These are phyloP conservation scores for Pythium plurisporium DNA, from an alignment of 352 stramenopile species.

Conservation along the genomic window DNA sequence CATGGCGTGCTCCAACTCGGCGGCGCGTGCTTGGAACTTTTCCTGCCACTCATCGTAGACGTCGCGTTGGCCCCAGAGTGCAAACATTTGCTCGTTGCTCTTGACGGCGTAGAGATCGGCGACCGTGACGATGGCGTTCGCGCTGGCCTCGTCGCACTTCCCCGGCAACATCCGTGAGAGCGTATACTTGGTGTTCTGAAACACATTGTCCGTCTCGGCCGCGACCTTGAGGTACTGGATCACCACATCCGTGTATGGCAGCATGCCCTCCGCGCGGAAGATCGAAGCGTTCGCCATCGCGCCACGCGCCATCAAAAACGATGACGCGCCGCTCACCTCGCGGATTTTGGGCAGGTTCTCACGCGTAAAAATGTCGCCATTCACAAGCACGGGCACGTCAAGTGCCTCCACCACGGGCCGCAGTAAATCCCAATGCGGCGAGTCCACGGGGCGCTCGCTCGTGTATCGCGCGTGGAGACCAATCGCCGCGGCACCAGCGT, in stretches of 20 bases:
- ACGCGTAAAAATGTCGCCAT: slow-evolving; percentile 83
- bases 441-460: slow-evolving; percentile 60
- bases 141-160: slow-evolving; percentile 41
- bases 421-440: slow-evolving; percentile 71
- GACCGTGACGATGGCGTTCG: slow-evolving; percentile 41
- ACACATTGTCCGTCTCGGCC: slow-evolving; percentile 83
- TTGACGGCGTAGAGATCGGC: slow-evolving; percentile 56
- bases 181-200: slow-evolving; percentile 91
- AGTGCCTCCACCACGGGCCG: slow-evolving; percentile 64
- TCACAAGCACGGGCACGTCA: slow-evolving; percentile 79
- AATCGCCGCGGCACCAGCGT: slow-evolving; percentile 63
- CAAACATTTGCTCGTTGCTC: slow-evolving; percentile 66
- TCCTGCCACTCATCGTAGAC: slow-evolving; percentile 54
- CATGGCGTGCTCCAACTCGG: slow-evolving; percentile 22
- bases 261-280: slow-evolving; percentile 62
- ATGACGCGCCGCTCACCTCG: slow-evolving; percentile 54
- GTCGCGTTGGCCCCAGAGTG: slow-evolving; percentile 57
- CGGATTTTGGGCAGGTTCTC: slow-evolving; percentile 65
- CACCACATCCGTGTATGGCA: slow-evolving; percentile 60
- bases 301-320: slow-evolving; percentile 80
- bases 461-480: slow-evolving; percentile 65
- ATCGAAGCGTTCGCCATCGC: slow-evolving; percentile 82
- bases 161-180: slow-evolving; percentile 76
- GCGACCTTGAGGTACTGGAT: slow-evolving; percentile 66
- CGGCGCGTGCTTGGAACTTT: slow-evolving; percentile 39